Conservation (phyloP, 257 asterid genomes). For the Mentha longifolia region DNA sequence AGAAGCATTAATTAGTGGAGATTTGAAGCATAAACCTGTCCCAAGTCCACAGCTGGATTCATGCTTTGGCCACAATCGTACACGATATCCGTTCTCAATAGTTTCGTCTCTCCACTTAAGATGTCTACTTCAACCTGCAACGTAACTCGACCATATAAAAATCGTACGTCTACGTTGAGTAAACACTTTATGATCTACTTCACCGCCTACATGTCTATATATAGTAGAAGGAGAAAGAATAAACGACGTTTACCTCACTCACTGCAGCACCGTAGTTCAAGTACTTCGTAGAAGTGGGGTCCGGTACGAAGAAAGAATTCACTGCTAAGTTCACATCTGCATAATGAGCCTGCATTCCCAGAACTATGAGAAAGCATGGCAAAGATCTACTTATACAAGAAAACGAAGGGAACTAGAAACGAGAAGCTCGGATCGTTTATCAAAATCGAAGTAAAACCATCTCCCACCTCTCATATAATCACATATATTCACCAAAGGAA, state of each 20-base stretch:
- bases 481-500: no score
- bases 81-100: constrained; percentile 29
- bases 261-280: constrained; percentile 34
- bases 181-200: not conserved
- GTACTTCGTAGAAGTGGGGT: constrained; percentile 8
- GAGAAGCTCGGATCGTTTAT: no score
- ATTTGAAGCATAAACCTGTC: constrained; percentile 25
- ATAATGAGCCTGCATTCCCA: constrained; percentile 26
- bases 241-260: constrained; percentile 23
- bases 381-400: not conserved
- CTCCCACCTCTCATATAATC: no score
- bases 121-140: constrained; percentile 31
- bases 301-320: constrained; percentile 26
- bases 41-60: constrained; percentile 32
- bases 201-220: no score
- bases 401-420: not conserved
- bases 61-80: constrained; percentile 33
- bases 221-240: not conserved
- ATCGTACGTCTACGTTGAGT: not conserved
- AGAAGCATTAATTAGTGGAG: no score
- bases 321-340: constrained; percentile 29
- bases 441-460: not conserved
- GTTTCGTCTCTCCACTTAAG: constrained; percentile 25
- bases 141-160: no score
- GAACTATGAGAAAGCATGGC: not conserved